phyloP scores from a whole-genome alignment of 169 alveolate species.

The Cryptosporidium baileyi region DNA sequence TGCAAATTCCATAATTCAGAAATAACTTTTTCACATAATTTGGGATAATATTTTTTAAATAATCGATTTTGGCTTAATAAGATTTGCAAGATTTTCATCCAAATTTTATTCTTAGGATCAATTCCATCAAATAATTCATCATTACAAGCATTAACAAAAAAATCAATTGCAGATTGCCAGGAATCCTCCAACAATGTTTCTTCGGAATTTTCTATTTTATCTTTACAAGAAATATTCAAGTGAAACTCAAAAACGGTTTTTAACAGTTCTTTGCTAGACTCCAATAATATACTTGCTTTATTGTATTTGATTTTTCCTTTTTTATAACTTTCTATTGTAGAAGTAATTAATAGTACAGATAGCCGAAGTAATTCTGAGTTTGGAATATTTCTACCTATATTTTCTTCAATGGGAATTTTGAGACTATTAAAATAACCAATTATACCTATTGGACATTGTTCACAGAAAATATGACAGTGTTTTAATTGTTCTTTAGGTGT shows the following conservation, averaged over 20 bases:
- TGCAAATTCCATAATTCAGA: conserved; percentile 19
- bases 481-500: conserved; percentile 21
- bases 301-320: background rate
- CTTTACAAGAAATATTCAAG: too few relatives aligned
- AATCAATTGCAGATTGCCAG: background rate
- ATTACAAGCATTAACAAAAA: conserved; percentile 24
- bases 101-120: background rate
- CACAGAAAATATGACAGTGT: conserved; percentile 40
- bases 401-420: conserved; percentile 36
- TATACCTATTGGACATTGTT: conserved; percentile 54
- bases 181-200: background rate
- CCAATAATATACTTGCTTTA: conserved; percentile 32
- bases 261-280: conserved; percentile 36
- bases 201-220: too few relatives aligned
- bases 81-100: conserved; percentile 12
- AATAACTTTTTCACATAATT: background rate
- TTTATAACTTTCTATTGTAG: conserved; percentile 36
- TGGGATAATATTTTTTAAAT: background rate
- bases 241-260: background rate
- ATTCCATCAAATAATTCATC: conserved; percentile 12
- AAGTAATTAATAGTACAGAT: conserved; percentile 18
- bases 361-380: conserved; percentile 26
- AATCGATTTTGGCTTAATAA: background rate
- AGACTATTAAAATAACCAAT: conserved; percentile 23
- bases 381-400: conserved; percentile 26